These are phyloP conservation scores for Orobanche coerulescens DNA, from an alignment of 257 asterid species.

Conservation along the genomic window DNA sequence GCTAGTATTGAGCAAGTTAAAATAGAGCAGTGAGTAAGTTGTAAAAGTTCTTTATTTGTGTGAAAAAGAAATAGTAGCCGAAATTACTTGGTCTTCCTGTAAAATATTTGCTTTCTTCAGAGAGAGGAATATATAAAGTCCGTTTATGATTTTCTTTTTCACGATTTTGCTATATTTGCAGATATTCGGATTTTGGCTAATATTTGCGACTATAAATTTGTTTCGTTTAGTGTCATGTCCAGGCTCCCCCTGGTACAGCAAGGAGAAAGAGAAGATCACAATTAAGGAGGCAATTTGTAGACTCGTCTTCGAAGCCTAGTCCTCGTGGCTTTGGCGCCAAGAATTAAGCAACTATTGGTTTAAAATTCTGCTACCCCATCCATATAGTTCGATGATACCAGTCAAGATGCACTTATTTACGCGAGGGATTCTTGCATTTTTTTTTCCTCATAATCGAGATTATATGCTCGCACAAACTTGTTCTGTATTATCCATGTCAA, in stretches of 20 bases:
- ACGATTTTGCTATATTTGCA: not conserved
- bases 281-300: conserved; percentile 65
- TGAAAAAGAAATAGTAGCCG: too few relatives aligned
- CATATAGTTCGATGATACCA: not conserved
- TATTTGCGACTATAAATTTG: not conserved
- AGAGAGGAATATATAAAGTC: not conserved
- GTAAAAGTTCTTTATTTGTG: not conserved
- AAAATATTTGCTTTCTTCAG: not conserved
- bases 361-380: not conserved
- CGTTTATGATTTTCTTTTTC: not conserved
- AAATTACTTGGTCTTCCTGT: not conserved
- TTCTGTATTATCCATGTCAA: conserved; percentile 5
- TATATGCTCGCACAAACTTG: conserved; percentile 8
- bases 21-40: not conserved
- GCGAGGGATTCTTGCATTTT: not conserved
- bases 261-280: conserved; percentile 74
- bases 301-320: conserved; percentile 48
- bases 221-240: conserved; percentile 18
- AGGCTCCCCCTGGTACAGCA: conserved; percentile 96
- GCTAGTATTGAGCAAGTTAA: not conserved
- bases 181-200: not conserved
- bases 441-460: not conserved
- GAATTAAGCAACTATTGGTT: conserved; percentile 24
- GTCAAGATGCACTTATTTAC: not conserved
- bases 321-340: conserved; percentile 90